Evolutionary conservation across 2,329 filamentous ascomycete genomes (phyloP), one percentile per base, ranked within the genome.

Genomic region (Sphaerulina populicola): DNA sequence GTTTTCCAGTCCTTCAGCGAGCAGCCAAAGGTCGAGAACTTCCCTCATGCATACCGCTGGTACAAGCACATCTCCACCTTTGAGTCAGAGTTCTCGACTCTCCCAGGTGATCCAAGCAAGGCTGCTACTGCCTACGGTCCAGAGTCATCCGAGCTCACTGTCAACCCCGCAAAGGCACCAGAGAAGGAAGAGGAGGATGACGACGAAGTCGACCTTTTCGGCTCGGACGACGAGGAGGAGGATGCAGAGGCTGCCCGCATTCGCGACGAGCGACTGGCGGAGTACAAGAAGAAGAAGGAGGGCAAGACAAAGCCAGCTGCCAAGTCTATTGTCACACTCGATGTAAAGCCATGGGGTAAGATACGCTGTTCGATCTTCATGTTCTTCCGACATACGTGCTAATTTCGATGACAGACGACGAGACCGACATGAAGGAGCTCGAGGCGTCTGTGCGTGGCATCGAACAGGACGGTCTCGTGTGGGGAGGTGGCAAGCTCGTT

Each of bases 291-390:
- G 79, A 97, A 97, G 87, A 96, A 96, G 86, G 88, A 85, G 63
- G 80, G 79, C 72, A 95, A 95, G 82, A 76, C 78, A 61, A 96
- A 97, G 88, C 79, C 82, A 63, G 83, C 84, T 57, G 93, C 93
- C 71, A 98, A 98, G 82, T 97, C 91, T 55, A 78, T 97, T 57
- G 89, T 97, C 67, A 97, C 89, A 61, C 66, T 98, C 62, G 91
- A 97, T 67, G 86, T 98, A 62, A 98, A 98, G 83, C 93, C 93
- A 68, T 97, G 93, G 91, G 93, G 91, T 95, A 86, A 64, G 86
- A 78, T 55, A 40, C 12, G 6, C 15, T 2, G 31, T 15, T 14
- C 7, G 14, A 35, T 12, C 18, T 23, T 15, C 39, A 41, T 6
- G 7, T 27, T 27, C 4, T 11, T 27, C 5, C 15, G 21, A 11